Evolutionary conservation across 495 filamentous ascomycete species (phyloP).

Genomic region (Glarea lozoyensis): DNA sequence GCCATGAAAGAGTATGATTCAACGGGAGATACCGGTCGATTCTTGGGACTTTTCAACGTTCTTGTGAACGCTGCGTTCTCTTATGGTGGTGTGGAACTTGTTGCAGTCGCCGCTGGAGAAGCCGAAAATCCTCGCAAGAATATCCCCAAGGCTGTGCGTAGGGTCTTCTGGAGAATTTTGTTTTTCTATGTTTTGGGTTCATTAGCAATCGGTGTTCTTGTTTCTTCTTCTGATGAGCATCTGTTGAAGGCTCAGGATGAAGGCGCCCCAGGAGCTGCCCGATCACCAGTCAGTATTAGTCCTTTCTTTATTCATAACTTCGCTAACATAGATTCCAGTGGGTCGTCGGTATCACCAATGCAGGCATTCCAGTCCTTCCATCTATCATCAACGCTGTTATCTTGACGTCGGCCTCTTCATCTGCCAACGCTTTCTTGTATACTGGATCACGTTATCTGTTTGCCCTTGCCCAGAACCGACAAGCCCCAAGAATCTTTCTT

Average conservation of each 20-base stretch:
- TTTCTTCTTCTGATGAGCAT: slow-evolving; percentile 49
- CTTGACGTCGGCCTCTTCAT: slow-evolving; percentile 64
- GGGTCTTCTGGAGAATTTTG: slow-evolving; percentile 41
- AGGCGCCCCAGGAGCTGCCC: slow-evolving; percentile 39
- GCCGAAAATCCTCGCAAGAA: slow-evolving; percentile 35
- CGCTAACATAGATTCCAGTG: no score
- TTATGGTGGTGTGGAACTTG: slow-evolving; percentile 47
- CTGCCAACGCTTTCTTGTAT: slow-evolving; percentile 55
- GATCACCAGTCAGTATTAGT: no score
- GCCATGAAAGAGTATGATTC: slow-evolving; percentile 30
- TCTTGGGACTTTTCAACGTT: slow-evolving; percentile 32
- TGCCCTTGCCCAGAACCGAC: slow-evolving; percentile 53
- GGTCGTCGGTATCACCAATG: slow-evolving; percentile 58
- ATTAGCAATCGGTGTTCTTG: slow-evolving; percentile 49
- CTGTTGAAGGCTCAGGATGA: slow-evolving; percentile 41
- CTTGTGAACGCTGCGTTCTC: slow-evolving; percentile 45
- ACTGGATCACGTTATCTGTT: slow-evolving; percentile 57
- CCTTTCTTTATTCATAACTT: no score
- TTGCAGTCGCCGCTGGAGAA: slow-evolving; percentile 45
- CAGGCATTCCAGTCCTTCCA: slow-evolving; percentile 55
- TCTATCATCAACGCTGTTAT: slow-evolving; percentile 61
- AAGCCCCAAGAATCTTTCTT: slow-evolving; percentile 47
- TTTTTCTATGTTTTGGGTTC: slow-evolving; percentile 50
- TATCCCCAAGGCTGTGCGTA: slow-evolving; percentile 39
- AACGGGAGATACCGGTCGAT: slow-evolving; percentile 29